These are phyloP conservation scores for Colletotrichum orchidophilum DNA, from an alignment of 2,329 filamentous ascomycete genomes.

Conservation along the genomic window DNA sequence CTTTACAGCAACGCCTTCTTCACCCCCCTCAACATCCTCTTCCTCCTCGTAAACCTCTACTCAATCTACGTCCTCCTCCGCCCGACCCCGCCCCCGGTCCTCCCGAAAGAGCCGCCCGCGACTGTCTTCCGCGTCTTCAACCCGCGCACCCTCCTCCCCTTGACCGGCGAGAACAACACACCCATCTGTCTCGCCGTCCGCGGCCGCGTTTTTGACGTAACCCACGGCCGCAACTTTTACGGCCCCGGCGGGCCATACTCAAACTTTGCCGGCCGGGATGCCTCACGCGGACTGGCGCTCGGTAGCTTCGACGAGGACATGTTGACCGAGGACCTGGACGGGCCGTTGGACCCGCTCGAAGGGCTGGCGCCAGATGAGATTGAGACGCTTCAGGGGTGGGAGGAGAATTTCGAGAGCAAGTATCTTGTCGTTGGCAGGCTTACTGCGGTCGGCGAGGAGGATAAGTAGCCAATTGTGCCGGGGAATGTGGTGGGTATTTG, in stretches of 20 bases:
- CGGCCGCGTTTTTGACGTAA: constrained; percentile 91
- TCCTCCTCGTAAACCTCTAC: constrained; percentile 65
- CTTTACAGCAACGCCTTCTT: constrained; percentile 53
- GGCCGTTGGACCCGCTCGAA: constrained; percentile 79
- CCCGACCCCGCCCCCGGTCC: constrained; percentile 53
- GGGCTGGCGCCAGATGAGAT: constrained; percentile 79
- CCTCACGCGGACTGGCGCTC: constrained; percentile 85
- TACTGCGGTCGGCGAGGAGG: constrained; percentile 63
- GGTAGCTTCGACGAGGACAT: constrained; percentile 96
- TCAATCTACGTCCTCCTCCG: constrained; percentile 65
- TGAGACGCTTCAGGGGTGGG: constrained; percentile 89
- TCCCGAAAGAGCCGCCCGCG: constrained; percentile 64
- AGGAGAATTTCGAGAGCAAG: constrained; percentile 92
- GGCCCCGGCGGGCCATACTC: constrained; percentile 93
- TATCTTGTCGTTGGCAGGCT: constrained; percentile 94
- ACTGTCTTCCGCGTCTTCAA: constrained; percentile 76
- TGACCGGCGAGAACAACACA: constrained; percentile 77
- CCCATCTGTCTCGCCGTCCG: constrained; percentile 93
- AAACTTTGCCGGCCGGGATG: constrained; percentile 95
- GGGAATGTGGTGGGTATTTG: constrained; percentile 35
- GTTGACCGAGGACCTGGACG: constrained; percentile 90
- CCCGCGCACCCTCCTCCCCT: constrained; percentile 82
- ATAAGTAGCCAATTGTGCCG: constrained; percentile 31
- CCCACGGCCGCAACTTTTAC: constrained; percentile 89
- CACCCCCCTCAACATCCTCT: constrained; percentile 71